Percentiles rank a stretch among this genome's conserved stretches.
These are phyloP conservation scores for Clohesyomyces aquaticus DNA, from an alignment of 495 filamentous ascomycete genomes.

Conservation along the genomic window DNA sequence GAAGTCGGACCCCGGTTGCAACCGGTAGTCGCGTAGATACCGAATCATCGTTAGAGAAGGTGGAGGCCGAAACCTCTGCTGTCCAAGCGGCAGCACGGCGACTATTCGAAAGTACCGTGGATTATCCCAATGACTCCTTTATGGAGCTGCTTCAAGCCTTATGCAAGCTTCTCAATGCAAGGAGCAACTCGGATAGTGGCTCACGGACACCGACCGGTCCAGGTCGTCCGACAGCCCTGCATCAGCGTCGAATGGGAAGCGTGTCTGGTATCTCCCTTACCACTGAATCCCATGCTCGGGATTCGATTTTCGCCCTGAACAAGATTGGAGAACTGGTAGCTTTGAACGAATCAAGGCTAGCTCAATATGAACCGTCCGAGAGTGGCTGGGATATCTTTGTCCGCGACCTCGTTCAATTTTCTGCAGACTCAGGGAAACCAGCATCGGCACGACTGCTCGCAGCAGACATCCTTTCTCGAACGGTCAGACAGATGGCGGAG, in stretches of 20 bases:
- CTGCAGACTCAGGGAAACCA: conserved; percentile 59
- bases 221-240: conserved; percentile 38
- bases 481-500: conserved; percentile 64
- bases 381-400: conserved; percentile 79
- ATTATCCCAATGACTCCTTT: conserved; percentile 83
- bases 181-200: conserved; percentile 41
- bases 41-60: conserved; percentile 60
- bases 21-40: conserved; percentile 19
- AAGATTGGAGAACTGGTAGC: conserved; percentile 77
- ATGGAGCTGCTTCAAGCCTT: conserved; percentile 75
- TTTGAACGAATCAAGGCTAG: conserved; percentile 78
- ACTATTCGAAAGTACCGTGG: conserved; percentile 84
- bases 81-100: conserved; percentile 86
- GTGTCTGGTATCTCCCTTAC: conserved; percentile 55
- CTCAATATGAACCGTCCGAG: conserved; percentile 61
- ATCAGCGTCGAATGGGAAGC: conserved; percentile 54
- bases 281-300: conserved; percentile 54
- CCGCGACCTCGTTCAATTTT: conserved; percentile 65
- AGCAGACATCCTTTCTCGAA: conserved; percentile 72
- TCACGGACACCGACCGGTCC: conserved; percentile 10
- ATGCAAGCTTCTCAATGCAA: conserved; percentile 56
- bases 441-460: conserved; percentile 70
- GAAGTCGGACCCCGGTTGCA: conserved; percentile 14
- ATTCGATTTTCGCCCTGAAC: conserved; percentile 77
- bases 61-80: conserved; percentile 74